Conservation (phyloP, 495 filamentous ascomycete genomes). For the Lineolata rhizophorae region DNA sequence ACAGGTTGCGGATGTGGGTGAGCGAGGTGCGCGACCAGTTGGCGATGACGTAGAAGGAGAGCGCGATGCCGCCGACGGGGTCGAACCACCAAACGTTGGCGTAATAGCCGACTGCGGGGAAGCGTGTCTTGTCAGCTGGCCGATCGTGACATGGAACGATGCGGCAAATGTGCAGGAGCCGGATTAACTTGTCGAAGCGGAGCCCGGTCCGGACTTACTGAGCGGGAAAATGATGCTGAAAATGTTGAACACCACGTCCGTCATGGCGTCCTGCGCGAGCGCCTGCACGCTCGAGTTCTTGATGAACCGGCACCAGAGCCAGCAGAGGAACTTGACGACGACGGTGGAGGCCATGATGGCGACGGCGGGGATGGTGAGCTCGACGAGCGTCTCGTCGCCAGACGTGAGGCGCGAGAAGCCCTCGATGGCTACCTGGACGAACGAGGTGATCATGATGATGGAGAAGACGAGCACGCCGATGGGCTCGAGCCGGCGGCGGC, state of each 20-base stretch:
- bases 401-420: slow-evolving; percentile 44
- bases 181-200: too few relatives aligned
- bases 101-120: slow-evolving; percentile 39
- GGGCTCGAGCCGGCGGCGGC: slow-evolving; percentile 41
- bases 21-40: slow-evolving; percentile 61
- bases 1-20: slow-evolving; percentile 65
- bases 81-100: slow-evolving; percentile 70
- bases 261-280: slow-evolving; percentile 44
- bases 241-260: slow-evolving; percentile 72
- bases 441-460: slow-evolving; percentile 48
- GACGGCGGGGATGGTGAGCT: slow-evolving; percentile 54
- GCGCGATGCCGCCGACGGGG: slow-evolving; percentile 57
- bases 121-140: too few relatives aligned
- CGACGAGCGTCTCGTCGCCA: slow-evolving; percentile 41
- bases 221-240: slow-evolving; percentile 74
- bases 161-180: neutral
- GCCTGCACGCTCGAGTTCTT: slow-evolving; percentile 80
- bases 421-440: slow-evolving; percentile 63
- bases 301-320: slow-evolving; percentile 77
- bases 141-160: slow-evolving; percentile 1
- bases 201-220: slow-evolving; percentile 22
- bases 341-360: slow-evolving; percentile 67
- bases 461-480: slow-evolving; percentile 29
- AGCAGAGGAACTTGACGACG: slow-evolving; percentile 60
- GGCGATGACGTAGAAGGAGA: slow-evolving; percentile 63